Evolutionary conservation across 306 rosid genomes (phyloP).

Genomic region (Inga laurina): DNA sequence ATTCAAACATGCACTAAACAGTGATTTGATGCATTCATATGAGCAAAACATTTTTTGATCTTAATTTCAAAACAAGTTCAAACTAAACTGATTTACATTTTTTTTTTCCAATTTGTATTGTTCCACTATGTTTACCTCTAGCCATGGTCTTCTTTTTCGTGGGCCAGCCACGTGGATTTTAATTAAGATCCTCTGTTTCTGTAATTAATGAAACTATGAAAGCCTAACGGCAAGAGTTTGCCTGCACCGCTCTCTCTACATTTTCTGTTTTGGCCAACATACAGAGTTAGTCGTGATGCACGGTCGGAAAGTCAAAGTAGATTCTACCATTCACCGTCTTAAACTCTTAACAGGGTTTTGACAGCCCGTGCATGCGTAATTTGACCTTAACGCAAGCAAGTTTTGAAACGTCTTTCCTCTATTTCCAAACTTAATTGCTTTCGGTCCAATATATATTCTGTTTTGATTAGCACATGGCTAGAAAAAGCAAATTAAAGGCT

Average conservation of each 20-base stretch:
- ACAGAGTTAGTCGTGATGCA: neutral
- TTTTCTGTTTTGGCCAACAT: neutral
- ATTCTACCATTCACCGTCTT: neutral
- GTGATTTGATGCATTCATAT: neutral
- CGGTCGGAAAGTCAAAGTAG: neutral
- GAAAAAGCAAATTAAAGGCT: neutral
- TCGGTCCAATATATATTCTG: neutral
- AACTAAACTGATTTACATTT: neutral
- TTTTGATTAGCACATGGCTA: neutral
- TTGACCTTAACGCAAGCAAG: neutral
- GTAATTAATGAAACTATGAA: no score
- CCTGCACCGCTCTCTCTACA: neutral
- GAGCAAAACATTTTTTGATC: neutral
- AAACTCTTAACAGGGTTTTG: neutral
- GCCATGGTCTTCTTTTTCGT: neutral
- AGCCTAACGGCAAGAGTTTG: no score
- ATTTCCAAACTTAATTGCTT: neutral
- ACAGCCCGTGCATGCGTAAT: neutral
- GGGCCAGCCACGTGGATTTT: neutral
- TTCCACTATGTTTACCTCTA: neutral
- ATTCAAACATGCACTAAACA: neutral
- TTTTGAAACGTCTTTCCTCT: constrained; percentile 21
- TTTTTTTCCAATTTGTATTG: neutral
- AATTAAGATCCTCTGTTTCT: no score
- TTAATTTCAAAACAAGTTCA: neutral